phyloP scores from a whole-genome alignment of 2,329 filamentous ascomycete genomes.

The Hypomyces rosellus region DNA sequence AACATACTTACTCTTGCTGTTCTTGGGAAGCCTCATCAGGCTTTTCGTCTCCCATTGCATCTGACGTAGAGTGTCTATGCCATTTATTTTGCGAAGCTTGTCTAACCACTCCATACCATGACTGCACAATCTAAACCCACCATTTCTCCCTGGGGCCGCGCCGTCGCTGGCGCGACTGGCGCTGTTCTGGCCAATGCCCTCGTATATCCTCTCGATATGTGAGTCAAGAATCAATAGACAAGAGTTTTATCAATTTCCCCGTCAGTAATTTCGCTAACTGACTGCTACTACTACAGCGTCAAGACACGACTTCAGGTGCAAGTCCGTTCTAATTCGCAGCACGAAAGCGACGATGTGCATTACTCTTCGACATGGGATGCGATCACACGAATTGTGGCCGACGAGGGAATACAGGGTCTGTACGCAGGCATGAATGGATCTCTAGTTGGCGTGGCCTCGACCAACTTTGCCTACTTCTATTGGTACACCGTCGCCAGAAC shows the following conservation, averaged over 20 bases:
- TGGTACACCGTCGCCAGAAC: slow-evolving; percentile 90
- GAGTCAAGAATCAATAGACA: slow-evolving; percentile 32
- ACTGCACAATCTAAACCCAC: slow-evolving; percentile 56
- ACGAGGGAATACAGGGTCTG: slow-evolving; percentile 74
- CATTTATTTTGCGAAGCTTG: too few species aligned
- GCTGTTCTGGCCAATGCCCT: slow-evolving; percentile 91
- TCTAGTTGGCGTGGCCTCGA: slow-evolving; percentile 86
- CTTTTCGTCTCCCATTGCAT: background rate
- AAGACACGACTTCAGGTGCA: slow-evolving; percentile 97
- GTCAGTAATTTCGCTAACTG: background rate
- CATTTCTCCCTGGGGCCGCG: slow-evolving; percentile 87
- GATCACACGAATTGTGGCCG: slow-evolving; percentile 72
- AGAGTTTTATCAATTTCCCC: background rate
- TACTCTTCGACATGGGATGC: slow-evolving; percentile 88
- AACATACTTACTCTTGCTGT: too few species aligned
- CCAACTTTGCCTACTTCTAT: slow-evolving; percentile 99
- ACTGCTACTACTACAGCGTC: slow-evolving; percentile 52
- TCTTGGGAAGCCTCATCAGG: too few species aligned
- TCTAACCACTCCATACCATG: slow-evolving; percentile 31
- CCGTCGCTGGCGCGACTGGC: slow-evolving; percentile 85
- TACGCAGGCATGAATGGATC: slow-evolving; percentile 86
- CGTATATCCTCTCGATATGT: slow-evolving; percentile 97
- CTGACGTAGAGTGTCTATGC: background rate
- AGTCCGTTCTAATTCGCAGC: slow-evolving; percentile 54
- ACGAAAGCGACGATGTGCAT: slow-evolving; percentile 45